These are phyloP conservation scores for Iris macrosiphon DNA, from an alignment of 106 monocot genomes.

Conservation along the genomic window DNA sequence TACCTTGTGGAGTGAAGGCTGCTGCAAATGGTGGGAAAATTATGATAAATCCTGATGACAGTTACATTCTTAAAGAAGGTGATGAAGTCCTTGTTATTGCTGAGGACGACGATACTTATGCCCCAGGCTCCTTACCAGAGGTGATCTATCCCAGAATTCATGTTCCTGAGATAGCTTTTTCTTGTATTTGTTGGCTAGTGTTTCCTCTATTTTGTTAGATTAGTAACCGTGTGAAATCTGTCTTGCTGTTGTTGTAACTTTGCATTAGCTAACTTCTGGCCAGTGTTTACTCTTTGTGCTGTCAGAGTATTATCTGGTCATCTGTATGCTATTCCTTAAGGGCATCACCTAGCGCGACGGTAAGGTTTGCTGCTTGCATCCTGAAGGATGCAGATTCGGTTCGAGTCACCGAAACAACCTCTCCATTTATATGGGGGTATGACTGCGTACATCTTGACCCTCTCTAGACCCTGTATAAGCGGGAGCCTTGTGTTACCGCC, in stretches of 20 bases:
- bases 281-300: no score
- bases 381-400: no score
- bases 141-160: slow-evolving; percentile 19
- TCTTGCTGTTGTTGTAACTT: background rate
- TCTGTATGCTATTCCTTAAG: background rate
- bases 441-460: no score
- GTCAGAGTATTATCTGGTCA: no score
- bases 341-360: no score
- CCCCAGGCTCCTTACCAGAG: slow-evolving; percentile 53
- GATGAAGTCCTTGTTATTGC: slow-evolving; percentile 93
- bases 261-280: background rate
- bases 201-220: background rate
- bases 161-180: slow-evolving; percentile 1
- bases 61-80: slow-evolving; percentile 80
- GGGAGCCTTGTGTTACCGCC: no score
- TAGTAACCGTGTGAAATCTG: background rate
- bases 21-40: slow-evolving; percentile 69
- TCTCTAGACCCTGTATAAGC: no score
- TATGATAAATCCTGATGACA: slow-evolving; percentile 74
- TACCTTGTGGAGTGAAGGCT: slow-evolving; percentile 94
- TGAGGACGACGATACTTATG: slow-evolving; percentile 95
- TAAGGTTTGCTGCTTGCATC: no score
- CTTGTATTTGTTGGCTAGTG: background rate
- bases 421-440: no score
- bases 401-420: no score